Base-by-base conservation (phyloP, 2,329 filamentous ascomycete genomes). In the Hypoxylon sp. region DNA sequence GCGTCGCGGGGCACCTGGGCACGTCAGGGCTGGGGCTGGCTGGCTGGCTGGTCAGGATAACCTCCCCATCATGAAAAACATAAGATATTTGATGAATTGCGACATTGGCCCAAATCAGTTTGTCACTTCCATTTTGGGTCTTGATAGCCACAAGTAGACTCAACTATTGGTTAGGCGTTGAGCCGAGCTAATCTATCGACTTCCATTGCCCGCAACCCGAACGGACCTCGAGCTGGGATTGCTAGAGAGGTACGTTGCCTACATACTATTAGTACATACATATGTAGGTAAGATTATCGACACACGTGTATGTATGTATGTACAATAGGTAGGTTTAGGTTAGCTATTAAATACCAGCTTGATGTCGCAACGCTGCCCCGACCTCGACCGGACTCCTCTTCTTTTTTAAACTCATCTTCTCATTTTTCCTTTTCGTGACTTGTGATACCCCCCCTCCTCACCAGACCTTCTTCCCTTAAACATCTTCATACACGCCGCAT, bases 51-150 rank as follows among this genome's bases (percentile, higher is more conserved):
- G 5, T 30, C 28, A 36, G 25, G 34, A 60, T 30, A 62, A 53
- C 23, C 34, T 61, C 41, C 41, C 32, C 43, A 13, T 38, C n/a
- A 46, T 21, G 23, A 55, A 66, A 65, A 60, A 67, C 68, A 71
- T 64, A 68, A 71, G 63, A 68, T 50, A 43, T 48, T 46, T 46
- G 32, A 67, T 58, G 34, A 58, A 71, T 71, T 68, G 68, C 68
- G 68, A 71, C 68, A 71, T 70, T 59, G 50, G 32, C 56, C 38
- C 11, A 66, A 59, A 59, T 21, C 41, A 57, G 62, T 45, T 34
- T 49, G 45, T 36, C 14, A 49, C 23, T 68, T 49, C 64, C 58
- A 45, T 21, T 69, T 69, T 57, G 23, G 67, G 67, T 6, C 38
- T 57, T 52, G 61, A 70, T 65, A 49, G n/a, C 41, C 58, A 50